Conservation (phyloP, 768 basidiomycete genomes). For the Xerocomellus amylosporus region DNA sequence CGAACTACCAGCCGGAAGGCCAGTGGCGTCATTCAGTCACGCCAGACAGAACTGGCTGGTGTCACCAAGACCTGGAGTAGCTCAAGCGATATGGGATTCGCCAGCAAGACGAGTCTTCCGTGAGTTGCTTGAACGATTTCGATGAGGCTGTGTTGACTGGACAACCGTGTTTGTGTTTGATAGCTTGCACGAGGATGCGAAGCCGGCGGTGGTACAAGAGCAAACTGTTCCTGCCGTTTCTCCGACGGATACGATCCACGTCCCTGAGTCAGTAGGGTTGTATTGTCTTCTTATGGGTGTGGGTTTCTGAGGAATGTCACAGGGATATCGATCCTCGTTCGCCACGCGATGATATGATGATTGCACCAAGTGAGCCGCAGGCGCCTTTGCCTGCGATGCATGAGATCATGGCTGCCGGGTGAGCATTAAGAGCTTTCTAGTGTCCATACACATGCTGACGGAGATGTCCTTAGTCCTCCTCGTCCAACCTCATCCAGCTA, state of each 20-base stretch:
- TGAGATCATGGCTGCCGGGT: slow-evolving; percentile 32
- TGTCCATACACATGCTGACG: background rate
- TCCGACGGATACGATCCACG: slow-evolving; percentile 28
- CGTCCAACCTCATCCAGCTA: slow-evolving; percentile 16
- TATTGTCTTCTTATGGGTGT: background rate
- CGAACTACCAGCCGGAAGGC: slow-evolving; percentile 26
- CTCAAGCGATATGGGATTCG: slow-evolving; percentile 24
- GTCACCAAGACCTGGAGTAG: slow-evolving; percentile 34
- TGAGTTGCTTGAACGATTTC: slow-evolving; percentile 11
- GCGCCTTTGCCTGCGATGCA: slow-evolving; percentile 34
- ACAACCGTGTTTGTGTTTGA: background rate
- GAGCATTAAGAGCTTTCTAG: background rate
- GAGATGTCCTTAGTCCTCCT: slow-evolving; percentile 8
- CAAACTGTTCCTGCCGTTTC: slow-evolving; percentile 18
- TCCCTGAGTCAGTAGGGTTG: slow-evolving; percentile 28
- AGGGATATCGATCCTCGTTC: slow-evolving; percentile 31
- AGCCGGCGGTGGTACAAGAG: slow-evolving; percentile 6
- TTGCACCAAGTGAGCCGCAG: slow-evolving; percentile 24
- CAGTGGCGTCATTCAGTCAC: slow-evolving; percentile 22
- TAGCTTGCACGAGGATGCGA: slow-evolving; percentile 27
- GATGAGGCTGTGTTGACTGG: background rate
- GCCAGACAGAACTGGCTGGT: slow-evolving; percentile 31
- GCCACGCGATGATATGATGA: slow-evolving; percentile 30
- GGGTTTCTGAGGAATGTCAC: background rate
- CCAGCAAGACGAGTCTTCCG: slow-evolving; percentile 14